A percentile compares a stretch with the other conserved stretches of the same genome.
These are phyloP conservation scores for Furculomyces boomerangus DNA, from an alignment of 371 early-diverging fungal species.

Conservation along the genomic window DNA sequence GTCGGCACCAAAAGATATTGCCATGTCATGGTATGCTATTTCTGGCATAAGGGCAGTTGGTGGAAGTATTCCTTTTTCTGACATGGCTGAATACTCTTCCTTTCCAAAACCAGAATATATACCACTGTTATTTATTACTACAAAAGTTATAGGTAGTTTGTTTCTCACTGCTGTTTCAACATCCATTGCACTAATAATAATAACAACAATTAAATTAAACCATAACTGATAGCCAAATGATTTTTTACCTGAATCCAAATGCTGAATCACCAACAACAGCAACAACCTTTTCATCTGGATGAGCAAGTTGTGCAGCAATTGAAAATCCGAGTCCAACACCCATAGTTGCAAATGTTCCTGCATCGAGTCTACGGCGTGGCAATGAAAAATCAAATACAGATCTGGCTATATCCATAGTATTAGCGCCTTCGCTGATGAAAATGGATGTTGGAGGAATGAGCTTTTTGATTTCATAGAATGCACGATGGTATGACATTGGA, in stretches of 20 bases:
- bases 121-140: constrained; percentile 67
- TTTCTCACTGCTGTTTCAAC: constrained; percentile 56
- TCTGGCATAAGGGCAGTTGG: constrained; percentile 45
- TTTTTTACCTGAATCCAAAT: constrained; percentile 71
- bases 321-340: constrained; percentile 68
- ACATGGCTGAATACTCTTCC: constrained; percentile 13
- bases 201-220: too few relatives aligned
- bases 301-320: constrained; percentile 44
- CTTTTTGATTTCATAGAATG: constrained; percentile 39
- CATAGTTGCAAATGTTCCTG: constrained; percentile 64
- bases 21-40: constrained; percentile 43
- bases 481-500: constrained; percentile 48
- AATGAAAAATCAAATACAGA: constrained; percentile 41
- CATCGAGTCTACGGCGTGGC: constrained; percentile 54
- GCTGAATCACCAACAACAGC: constrained; percentile 65
- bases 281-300: constrained; percentile 31
- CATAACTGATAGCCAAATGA: too few relatives aligned
- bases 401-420: constrained; percentile 72
- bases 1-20: constrained; percentile 42
- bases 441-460: constrained; percentile 24
- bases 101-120: constrained; percentile 51
- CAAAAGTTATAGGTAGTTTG: constrained; percentile 38
- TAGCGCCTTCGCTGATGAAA: constrained; percentile 61
- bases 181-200: constrained; percentile 69
- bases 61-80: constrained; percentile 22